A percentile compares a stretch with the other conserved stretches of the same genome.
Evolutionary conservation across 2,329 filamentous ascomycete genomes (phyloP).

Genomic region (Fusarium tricinctum): DNA sequence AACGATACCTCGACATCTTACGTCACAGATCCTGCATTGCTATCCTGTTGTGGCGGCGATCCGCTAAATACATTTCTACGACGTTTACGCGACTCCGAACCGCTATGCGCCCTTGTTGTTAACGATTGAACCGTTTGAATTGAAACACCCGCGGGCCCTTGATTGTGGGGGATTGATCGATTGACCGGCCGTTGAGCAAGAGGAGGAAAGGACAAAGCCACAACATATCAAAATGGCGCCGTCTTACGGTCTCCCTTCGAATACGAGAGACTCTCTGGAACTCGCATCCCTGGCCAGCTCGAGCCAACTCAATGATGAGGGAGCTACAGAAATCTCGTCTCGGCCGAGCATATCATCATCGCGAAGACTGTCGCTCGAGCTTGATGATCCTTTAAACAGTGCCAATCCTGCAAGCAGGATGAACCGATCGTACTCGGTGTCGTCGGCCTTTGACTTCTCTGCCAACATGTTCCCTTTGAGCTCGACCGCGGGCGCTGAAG

Average conservation of each 20-base stretch:
- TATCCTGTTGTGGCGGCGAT: constrained; percentile 20
- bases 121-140: constrained; percentile 29
- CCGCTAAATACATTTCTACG: constrained; percentile 9
- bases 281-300: constrained; percentile 94
- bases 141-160: constrained; percentile 31
- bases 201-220: constrained; percentile 18
- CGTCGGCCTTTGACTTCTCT: constrained; percentile 96
- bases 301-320: constrained; percentile 68
- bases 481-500: constrained; percentile 76
- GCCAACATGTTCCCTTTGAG: constrained; percentile 92
- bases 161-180: constrained; percentile 12
- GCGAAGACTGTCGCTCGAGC: constrained; percentile 83
- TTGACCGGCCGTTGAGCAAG: constrained; percentile 17
- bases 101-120: constrained; percentile 50
- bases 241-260: constrained; percentile 58
- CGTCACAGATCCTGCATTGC: constrained; percentile 33
- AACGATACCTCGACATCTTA: constrained; percentile 2
- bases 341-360: constrained; percentile 93
- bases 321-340: constrained; percentile 76
- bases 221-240: constrained; percentile 59
- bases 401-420: constrained; percentile 65
- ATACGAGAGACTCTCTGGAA: constrained; percentile 90
- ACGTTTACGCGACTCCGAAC: constrained; percentile 14
- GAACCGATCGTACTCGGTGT: constrained; percentile 85
- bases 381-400: constrained; percentile 81